Evolutionary conservation across 2,329 filamentous ascomycete genomes (phyloP).

Genomic region (Lasiodiplodia theobromae): DNA sequence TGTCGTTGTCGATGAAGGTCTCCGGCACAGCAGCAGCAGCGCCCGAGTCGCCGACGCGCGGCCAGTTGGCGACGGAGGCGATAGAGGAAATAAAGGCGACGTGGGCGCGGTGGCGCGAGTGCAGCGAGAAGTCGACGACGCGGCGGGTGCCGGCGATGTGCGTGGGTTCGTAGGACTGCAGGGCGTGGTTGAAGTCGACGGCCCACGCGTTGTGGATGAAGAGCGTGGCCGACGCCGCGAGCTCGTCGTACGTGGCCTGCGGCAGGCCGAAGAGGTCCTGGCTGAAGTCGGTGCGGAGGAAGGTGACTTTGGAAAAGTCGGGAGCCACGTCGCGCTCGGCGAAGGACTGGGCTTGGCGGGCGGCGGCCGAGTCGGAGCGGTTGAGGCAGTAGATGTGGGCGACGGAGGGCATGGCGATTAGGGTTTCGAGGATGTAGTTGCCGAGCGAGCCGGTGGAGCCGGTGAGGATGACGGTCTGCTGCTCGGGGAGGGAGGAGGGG

Average conservation of each 20-base stretch:
- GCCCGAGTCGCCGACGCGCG: no score
- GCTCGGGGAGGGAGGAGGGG: conserved; percentile 3
- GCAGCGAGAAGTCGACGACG: conserved; percentile 47
- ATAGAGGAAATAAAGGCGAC: conserved; percentile 51
- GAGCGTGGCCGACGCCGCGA: conserved; percentile 32
- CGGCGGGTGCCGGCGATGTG: conserved; percentile 41
- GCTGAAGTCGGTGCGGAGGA: conserved; percentile 31
- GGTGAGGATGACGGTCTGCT: conserved; percentile 33
- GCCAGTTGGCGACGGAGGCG: conserved; percentile 43
- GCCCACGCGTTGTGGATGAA: conserved; percentile 49
- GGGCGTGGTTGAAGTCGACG: conserved; percentile 46
- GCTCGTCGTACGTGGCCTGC: conserved; percentile 10
- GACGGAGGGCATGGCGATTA: conserved; percentile 29
- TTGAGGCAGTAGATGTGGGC: conserved; percentile 32
- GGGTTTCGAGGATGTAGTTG: conserved; percentile 30
- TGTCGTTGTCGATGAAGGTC: conserved; percentile 36
- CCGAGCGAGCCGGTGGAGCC: conserved; percentile 33
- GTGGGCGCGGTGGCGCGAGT: conserved; percentile 30
- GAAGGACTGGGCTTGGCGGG: conserved; percentile 10
- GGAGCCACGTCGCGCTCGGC: conserved; percentile 6
- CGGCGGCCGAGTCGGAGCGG: conserved; percentile 13
- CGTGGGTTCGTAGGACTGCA: conserved; percentile 40
- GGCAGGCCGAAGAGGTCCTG: conserved; percentile 31
- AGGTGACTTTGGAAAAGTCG: conserved; percentile 28
- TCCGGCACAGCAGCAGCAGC: conserved; percentile 48